Conservation (phyloP, 768 basidiomycete genomes). For the Suillus fuscotomentosus region DNA sequence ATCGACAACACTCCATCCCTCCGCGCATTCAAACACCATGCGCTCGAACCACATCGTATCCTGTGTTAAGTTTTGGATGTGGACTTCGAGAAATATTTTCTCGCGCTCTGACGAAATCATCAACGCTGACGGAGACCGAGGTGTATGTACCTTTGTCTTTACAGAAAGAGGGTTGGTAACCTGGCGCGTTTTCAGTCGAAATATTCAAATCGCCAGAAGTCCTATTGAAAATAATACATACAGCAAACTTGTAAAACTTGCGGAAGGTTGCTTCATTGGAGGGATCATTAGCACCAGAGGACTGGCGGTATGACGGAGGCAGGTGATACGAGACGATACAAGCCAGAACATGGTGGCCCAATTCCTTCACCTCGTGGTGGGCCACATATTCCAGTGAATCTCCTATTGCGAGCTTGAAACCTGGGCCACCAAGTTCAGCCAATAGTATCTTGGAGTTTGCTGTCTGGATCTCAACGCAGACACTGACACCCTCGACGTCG, state of each 20-base stretch:
- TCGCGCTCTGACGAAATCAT: constrained; percentile 65
- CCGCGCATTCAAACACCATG: constrained; percentile 76
- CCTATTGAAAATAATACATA: constrained; percentile 37
- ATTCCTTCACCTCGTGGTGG: constrained; percentile 89
- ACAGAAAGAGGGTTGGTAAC: constrained; percentile 94
- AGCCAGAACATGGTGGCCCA: constrained; percentile 86
- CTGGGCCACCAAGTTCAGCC: constrained; percentile 60
- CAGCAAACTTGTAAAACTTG: constrained; percentile 83
- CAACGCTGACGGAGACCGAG: constrained; percentile 70
- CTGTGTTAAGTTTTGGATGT: constrained; percentile 85
- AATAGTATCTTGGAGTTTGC: constrained; percentile 60
- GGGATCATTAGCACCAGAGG: constrained; percentile 49
- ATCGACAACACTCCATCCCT: constrained; percentile 62
- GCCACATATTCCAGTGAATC: constrained; percentile 69
- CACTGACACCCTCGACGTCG: constrained; percentile 58
- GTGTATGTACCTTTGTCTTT: constrained; percentile 87
- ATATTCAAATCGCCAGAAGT: neutral
- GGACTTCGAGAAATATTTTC: constrained; percentile 88
- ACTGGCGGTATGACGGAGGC: constrained; percentile 52
- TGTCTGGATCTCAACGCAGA: constrained; percentile 88
- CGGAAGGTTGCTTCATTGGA: constrained; percentile 55
- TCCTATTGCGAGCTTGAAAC: constrained; percentile 47
- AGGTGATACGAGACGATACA: constrained; percentile 84
- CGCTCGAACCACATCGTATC: constrained; percentile 76
- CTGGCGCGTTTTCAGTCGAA: constrained; percentile 34